phyloP scores from a whole-genome alignment of 192 early-diverging fungal genomes.

The Lobosporangium transversale region DNA sequence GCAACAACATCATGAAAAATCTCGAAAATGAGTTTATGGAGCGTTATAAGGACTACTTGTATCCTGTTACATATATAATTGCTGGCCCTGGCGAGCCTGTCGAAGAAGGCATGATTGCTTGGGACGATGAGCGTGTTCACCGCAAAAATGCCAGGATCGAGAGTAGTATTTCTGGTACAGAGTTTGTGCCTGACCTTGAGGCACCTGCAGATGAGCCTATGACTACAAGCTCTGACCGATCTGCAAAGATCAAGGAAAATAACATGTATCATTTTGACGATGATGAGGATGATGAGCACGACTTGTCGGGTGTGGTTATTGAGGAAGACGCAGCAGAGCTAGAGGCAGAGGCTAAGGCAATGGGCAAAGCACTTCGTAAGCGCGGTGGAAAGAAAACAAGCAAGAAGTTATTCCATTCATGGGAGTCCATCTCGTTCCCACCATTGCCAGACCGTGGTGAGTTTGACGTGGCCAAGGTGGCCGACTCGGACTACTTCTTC shows the following conservation, averaged over 20 bases:
- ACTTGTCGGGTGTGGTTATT: slow-evolving; percentile 32
- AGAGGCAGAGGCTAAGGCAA: slow-evolving; percentile 54
- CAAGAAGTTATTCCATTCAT: slow-evolving; percentile 54
- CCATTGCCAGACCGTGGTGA: slow-evolving; percentile 83
- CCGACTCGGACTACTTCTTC: slow-evolving; percentile 92
- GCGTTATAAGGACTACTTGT: slow-evolving; percentile 77
- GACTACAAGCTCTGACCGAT: not conserved
- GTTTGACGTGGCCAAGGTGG: slow-evolving; percentile 86
- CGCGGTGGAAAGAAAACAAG: slow-evolving; percentile 9
- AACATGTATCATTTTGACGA: slow-evolving; percentile 36
- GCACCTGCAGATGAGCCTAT: slow-evolving; percentile 25
- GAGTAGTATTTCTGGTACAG: slow-evolving; percentile 1
- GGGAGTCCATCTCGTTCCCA: slow-evolving; percentile 72
- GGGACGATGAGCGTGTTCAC: slow-evolving; percentile 46
- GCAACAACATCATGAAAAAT: slow-evolving; percentile 83
- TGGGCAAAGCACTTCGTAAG: slow-evolving; percentile 44
- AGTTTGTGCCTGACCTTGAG: slow-evolving; percentile 22
- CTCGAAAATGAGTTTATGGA: slow-evolving; percentile 85
- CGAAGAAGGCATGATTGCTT: slow-evolving; percentile 37
- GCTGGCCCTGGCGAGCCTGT: slow-evolving; percentile 50
- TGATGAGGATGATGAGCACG: slow-evolving; percentile 48
- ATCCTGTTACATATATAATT: slow-evolving; percentile 60
- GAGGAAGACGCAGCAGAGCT: slow-evolving; percentile 61
- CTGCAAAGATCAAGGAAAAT: not conserved
- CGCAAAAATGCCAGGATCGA: slow-evolving; percentile 27